Conservation (phyloP, 1,284 basidiomycete species). For the Gomphus bonarii region DNA sequence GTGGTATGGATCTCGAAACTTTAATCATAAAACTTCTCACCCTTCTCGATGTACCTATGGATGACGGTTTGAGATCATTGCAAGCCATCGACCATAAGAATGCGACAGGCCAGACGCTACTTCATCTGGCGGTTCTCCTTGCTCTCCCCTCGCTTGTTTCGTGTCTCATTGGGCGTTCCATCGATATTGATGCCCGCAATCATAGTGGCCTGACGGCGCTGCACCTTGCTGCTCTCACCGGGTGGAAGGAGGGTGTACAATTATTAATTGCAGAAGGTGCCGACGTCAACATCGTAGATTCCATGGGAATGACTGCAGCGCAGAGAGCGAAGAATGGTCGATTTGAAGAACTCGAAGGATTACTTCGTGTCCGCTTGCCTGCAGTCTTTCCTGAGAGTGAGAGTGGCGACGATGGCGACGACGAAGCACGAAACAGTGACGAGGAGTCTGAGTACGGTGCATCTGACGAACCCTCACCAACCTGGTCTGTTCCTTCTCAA, state of each 20-base stretch:
- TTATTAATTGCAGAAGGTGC: conserved; percentile 74
- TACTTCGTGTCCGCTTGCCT: conserved; percentile 22
- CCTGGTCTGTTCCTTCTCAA: conserved; percentile 4
- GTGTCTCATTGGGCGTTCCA: conserved; percentile 64
- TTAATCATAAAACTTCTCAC: conserved; percentile 74
- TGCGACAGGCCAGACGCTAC: conserved; percentile 67
- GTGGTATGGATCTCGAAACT: conserved; percentile 61
- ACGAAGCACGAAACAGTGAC: conserved; percentile 59
- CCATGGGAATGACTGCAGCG: conserved; percentile 67
- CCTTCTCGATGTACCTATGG: conserved; percentile 52
- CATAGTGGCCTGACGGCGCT: conserved; percentile 86
- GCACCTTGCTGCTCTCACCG: conserved; percentile 74
- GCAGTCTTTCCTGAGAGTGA: conserved; percentile 23
- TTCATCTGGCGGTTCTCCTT: conserved; percentile 82
- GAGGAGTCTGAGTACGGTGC: conserved; percentile 32
- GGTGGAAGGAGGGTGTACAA: conserved; percentile 55
- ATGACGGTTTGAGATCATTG: conserved; percentile 26
- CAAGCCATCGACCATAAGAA: conserved; percentile 55
- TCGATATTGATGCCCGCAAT: conserved; percentile 80
- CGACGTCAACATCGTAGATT: conserved; percentile 65
- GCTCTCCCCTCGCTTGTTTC: conserved; percentile 65
- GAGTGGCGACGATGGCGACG: conserved; percentile 31
- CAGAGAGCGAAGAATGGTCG: conserved; percentile 65
- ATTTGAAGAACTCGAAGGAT: conserved; percentile 32
- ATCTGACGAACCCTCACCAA: conserved; percentile 12